These are phyloP conservation scores for Silene uniflora DNA, from an alignment of 148 eudicot genomes.

Conservation along the genomic window DNA sequence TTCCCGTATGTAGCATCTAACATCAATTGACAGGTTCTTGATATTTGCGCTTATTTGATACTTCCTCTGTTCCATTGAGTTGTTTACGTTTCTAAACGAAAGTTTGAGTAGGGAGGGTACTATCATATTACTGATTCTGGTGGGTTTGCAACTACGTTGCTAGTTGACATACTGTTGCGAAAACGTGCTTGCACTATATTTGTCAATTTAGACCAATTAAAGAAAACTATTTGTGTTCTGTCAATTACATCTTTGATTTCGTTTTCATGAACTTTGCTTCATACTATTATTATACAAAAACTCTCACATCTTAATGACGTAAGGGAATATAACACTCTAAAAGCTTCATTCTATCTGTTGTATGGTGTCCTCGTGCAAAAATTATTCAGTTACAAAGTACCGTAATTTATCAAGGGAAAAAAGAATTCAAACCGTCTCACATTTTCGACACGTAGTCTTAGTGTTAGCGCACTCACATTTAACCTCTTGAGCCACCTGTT, in stretches of 20 bases:
- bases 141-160: not conserved
- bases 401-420: no score
- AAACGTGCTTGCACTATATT: conserved; percentile 24
- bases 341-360: not conserved
- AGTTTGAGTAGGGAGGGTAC: not conserved
- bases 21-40: no score
- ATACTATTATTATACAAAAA: not conserved
- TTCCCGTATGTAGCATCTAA: no score
- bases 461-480: no score
- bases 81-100: no score
- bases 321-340: not conserved
- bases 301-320: not conserved
- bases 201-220: not conserved
- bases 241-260: conserved; percentile 4
- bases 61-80: no score
- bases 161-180: not conserved
- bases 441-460: no score
- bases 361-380: no score
- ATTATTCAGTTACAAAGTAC: no score
- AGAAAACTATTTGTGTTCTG: not conserved
- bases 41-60: no score
- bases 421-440: no score
- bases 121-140: not conserved
- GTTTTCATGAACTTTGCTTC: not conserved
- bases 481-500: no score